phyloP scores from a whole-genome alignment of 768 basidiomycete genomes.

The Porphyrellus cyaneotinctus region DNA sequence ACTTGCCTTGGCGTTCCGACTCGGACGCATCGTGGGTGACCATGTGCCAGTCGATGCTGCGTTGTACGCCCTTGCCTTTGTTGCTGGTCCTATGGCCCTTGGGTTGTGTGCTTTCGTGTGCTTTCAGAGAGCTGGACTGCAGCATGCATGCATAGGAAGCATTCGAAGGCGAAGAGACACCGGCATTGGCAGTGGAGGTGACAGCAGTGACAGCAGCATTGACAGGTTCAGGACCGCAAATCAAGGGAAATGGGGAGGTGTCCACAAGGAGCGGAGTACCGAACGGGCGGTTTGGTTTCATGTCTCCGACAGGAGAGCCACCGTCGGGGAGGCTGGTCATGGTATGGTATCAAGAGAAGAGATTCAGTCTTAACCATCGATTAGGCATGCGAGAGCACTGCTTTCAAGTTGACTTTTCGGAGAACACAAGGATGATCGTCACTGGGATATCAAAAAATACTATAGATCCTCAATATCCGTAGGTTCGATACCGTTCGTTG shows the following conservation, averaged over 20 bases:
- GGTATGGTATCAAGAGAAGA: constrained; percentile 13
- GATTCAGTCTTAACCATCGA: too few relatives aligned
- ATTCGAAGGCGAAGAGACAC: not conserved
- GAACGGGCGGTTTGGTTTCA: constrained; percentile 3
- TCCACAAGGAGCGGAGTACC: not conserved
- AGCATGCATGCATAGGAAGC: not conserved
- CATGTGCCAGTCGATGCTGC: constrained; percentile 17
- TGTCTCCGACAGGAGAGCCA: constrained; percentile 31
- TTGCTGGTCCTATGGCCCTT: constrained; percentile 1
- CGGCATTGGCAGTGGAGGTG: not conserved
- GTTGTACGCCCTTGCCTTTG: constrained; percentile 24
- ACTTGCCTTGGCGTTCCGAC: constrained; percentile 27
- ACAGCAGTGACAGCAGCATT: not conserved
- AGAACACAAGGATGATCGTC: too few relatives aligned
- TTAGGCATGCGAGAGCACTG: too few relatives aligned
- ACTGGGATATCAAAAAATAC: too few relatives aligned
- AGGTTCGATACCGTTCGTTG: too few relatives aligned
- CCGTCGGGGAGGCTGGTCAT: constrained; percentile 29
- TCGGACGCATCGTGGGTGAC: constrained; percentile 16
- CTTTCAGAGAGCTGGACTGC: not conserved
- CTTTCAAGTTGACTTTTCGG: too few relatives aligned
- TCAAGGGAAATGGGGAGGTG: not conserved
- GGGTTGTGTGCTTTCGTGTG: not conserved
- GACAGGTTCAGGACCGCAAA: not conserved
- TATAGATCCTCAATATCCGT: too few relatives aligned